These are phyloP conservation scores for Russula lepida DNA, from an alignment of 768 basidiomycete genomes.

Conservation along the genomic window DNA sequence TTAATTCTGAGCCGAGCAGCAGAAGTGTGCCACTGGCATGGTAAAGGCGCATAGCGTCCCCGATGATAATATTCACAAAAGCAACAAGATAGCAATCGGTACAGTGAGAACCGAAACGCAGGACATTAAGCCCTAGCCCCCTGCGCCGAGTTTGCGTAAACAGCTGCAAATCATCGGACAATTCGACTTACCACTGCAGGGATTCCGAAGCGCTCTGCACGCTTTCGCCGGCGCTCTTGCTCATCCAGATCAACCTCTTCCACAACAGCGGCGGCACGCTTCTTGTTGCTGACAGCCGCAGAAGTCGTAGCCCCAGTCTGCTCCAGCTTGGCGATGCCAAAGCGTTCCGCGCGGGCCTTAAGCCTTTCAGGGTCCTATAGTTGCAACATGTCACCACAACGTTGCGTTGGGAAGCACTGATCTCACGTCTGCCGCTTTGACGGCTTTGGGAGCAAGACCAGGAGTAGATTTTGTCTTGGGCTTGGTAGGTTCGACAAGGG, in stretches of 20 bases:
- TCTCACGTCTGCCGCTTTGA: neutral
- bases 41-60: neutral
- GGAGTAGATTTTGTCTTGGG: conserved; percentile 22
- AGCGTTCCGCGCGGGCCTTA: conserved; percentile 46
- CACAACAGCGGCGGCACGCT: conserved; percentile 37
- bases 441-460: conserved; percentile 18
- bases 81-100: neutral
- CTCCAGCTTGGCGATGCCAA: conserved; percentile 30
- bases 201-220: conserved; percentile 19
- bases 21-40: neutral
- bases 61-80: conserved; percentile 5
- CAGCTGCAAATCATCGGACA: neutral
- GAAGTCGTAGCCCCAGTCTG: neutral
- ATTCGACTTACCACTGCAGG: neutral
- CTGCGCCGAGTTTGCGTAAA: neutral
- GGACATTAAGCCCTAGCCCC: conserved; percentile 12
- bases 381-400: neutral
- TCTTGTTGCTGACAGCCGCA: conserved; percentile 20
- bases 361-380: conserved; percentile 34
- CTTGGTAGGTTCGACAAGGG: conserved; percentile 39
- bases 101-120: neutral
- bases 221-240: conserved; percentile 19
- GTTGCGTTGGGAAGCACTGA: neutral
- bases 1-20: neutral
- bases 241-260: conserved; percentile 19